A percentile compares a stretch with the other conserved stretches of the same genome.
Conservation (phyloP, 768 basidiomycete genomes). For the Saitozyma podzolica region DNA sequence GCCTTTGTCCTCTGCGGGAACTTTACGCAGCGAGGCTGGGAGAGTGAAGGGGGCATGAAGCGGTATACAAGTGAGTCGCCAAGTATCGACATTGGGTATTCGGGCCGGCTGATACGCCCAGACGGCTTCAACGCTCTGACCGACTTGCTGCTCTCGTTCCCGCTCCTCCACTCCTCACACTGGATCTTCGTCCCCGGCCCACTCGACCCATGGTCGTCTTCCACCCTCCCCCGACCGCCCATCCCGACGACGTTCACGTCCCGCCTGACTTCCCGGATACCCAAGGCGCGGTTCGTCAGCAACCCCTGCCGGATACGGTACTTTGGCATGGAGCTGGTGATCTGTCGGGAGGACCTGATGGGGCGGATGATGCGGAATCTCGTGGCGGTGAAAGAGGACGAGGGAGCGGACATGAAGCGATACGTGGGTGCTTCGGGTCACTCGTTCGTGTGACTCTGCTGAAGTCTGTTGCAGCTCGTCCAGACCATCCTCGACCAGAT, state of each 20-base stretch:
- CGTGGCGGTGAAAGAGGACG: constrained; percentile 80
- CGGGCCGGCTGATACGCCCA: constrained; percentile 4
- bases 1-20: constrained; percentile 92
- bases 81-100: neutral
- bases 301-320: constrained; percentile 95
- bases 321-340: constrained; percentile 90
- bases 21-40: constrained; percentile 82
- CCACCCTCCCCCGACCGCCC: constrained; percentile 75
- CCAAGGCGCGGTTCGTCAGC: constrained; percentile 76
- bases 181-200: constrained; percentile 96
- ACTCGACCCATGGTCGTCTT: constrained; percentile 75
- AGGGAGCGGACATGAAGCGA: constrained; percentile 73
- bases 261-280: constrained; percentile 69
- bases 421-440: constrained; percentile 63
- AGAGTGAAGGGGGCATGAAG: constrained; percentile 70
- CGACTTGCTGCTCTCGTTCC: constrained; percentile 79
- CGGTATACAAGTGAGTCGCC: constrained; percentile 72
- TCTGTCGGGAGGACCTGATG: constrained; percentile 92
- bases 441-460: neutral
- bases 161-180: constrained; percentile 76
- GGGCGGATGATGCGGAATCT: constrained; percentile 88
- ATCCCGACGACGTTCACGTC: constrained; percentile 73
- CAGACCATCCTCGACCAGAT: constrained; percentile 94
- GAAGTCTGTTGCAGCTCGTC: constrained; percentile 66
- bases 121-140: constrained; percentile 74